Percentiles rank a stretch among this genome's conserved stretches.
Conservation (phyloP, 345 rosid genomes). For the Syzygium jambos region DNA sequence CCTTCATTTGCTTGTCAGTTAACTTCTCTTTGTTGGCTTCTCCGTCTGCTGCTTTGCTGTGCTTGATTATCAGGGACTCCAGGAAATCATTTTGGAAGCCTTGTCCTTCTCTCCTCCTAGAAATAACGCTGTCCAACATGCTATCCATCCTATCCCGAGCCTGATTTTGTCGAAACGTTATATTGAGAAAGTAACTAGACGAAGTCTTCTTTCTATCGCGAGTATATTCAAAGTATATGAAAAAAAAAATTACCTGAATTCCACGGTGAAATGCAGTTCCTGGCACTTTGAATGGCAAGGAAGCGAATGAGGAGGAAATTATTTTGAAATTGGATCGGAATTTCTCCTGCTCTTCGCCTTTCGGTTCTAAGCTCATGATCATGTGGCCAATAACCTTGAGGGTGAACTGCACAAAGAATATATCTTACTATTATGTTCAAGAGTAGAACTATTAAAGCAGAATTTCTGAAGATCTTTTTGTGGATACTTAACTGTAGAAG, state of each 20-base stretch:
- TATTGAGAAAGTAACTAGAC: neutral
- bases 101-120: slow-evolving; percentile 34
- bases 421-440: neutral
- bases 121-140: slow-evolving; percentile 42
- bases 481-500: slow-evolving; percentile 46
- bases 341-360: slow-evolving; percentile 50
- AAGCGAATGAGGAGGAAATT: slow-evolving; percentile 60
- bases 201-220: neutral
- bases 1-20: slow-evolving; percentile 49
- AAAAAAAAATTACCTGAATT: slow-evolving; percentile 26
- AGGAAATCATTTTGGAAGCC: slow-evolving; percentile 48
- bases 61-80: slow-evolving; percentile 49
- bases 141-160: slow-evolving; percentile 53
- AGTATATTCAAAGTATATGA: neutral
- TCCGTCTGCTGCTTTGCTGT: slow-evolving; percentile 18
- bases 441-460: neutral
- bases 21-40: slow-evolving; percentile 31
- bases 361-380: slow-evolving; percentile 67
- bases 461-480: neutral
- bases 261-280: slow-evolving; percentile 56
- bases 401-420: slow-evolving; percentile 37
- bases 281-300: slow-evolving; percentile 56
- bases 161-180: slow-evolving; percentile 10
- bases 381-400: slow-evolving; percentile 63
- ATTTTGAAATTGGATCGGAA: slow-evolving; percentile 52